Evolutionary conservation across 2,329 filamentous ascomycete species (phyloP), one percentile per base, ranked within the genome.

Genomic region (Paecilomyces sp.): DNA sequence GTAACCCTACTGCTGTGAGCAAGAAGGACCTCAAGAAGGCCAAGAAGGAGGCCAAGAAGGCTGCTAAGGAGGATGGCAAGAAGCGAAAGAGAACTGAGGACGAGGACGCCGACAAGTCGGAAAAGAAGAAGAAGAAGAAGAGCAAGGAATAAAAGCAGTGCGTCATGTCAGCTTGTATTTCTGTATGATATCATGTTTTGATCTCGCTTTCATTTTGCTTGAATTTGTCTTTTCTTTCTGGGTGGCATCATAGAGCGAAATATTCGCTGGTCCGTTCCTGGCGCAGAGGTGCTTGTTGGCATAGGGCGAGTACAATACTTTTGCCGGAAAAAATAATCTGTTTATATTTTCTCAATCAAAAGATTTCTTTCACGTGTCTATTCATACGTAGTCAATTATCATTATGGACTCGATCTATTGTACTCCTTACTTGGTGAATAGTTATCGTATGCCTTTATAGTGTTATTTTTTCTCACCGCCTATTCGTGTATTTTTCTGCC

Each of bases 11-110:
- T 66, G 80, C 89, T 3, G 76, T 87, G 67, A 89, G 85, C 80
- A 91, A 91, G 82, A 91, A 90, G 79, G 87, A 90, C 54, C 74
- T 88, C 68, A 90, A 90, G 82, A 89, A 89, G 80, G 77, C 83
- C 60, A 85, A 84, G 77, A 89, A 88, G 77, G 84, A 81, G 63
- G 79, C 77, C 50, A 82, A 85, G 71, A 84, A 85, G 68, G 80
- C 79, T 15, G 75, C 76, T 55, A 77, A 79, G 58, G 79, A 83
- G 2, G 82, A 82, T 68, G 83, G 82, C 75, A 91, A 91, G 84
- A 90, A 91, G 83, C 84, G 87, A 73, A 89, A 90, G 79, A 81
- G 78, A 57, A 74, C 76, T 59, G 80, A 77, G 36, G 79, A 81
- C 62, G 85, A 85, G 55, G 88, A 85, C 62, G 86, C 64, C 28